These are phyloP conservation scores for Diaporthe batatas DNA, from an alignment of 2,329 filamentous ascomycete genomes.

Conservation along the genomic window DNA sequence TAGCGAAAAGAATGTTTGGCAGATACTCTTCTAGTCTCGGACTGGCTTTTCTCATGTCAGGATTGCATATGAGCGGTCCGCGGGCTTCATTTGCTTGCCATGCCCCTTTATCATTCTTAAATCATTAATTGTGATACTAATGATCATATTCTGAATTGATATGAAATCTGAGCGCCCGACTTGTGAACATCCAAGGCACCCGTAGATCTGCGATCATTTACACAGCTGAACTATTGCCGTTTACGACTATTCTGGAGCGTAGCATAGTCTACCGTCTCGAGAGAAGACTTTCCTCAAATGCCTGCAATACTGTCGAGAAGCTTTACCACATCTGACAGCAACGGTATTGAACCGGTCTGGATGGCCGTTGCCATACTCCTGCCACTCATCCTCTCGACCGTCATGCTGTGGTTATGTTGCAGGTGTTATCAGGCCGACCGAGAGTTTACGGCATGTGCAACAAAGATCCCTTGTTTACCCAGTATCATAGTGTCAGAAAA, in stretches of 20 bases:
- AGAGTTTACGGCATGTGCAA: background rate
- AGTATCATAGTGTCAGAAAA: background rate
- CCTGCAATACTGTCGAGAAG: slow-evolving; percentile 14
- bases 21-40: background rate
- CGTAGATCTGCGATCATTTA: too few relatives aligned
- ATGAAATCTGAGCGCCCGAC: too few relatives aligned
- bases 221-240: background rate
- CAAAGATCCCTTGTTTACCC: background rate
- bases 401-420: slow-evolving; percentile 32
- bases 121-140: too few relatives aligned
- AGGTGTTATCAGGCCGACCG: slow-evolving; percentile 3
- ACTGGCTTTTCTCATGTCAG: background rate
- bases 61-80: too few relatives aligned
- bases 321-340: slow-evolving; percentile 6
- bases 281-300: background rate
- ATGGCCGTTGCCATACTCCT: slow-evolving; percentile 35
- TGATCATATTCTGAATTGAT: too few relatives aligned
- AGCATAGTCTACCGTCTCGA: background rate
- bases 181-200: background rate
- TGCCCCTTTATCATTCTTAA: too few relatives aligned
- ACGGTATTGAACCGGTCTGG: slow-evolving; percentile 34
- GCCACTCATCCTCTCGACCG: slow-evolving; percentile 1
- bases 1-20: background rate
- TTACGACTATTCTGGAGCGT: too few relatives aligned
- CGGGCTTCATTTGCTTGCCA: background rate